Evolutionary conservation across 257 asterid species (phyloP).

Genomic region (Solanum verrucosum): DNA sequence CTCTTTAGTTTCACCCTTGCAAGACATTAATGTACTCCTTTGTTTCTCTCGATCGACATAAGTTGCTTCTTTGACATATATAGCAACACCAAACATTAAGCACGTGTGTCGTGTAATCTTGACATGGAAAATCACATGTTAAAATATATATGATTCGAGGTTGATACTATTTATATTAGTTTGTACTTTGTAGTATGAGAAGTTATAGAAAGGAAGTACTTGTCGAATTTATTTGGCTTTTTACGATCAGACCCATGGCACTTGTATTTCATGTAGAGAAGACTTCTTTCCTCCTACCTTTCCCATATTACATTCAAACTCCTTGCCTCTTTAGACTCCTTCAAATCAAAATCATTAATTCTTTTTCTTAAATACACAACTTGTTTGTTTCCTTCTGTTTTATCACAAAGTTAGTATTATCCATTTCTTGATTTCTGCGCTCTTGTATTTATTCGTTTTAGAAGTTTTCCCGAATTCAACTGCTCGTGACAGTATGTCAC

Average conservation of each 20-base stretch:
- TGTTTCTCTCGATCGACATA: not conserved
- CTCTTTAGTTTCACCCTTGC: not conserved
- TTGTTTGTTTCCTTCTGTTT: not conserved
- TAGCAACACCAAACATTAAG: not conserved
- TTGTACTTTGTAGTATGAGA: not conserved
- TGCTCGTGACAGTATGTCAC: not conserved
- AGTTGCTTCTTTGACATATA: not conserved
- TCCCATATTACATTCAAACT: not conserved
- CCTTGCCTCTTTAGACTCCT: not conserved
- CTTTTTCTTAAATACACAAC: not conserved
- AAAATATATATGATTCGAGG: not conserved
- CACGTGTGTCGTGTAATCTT: not conserved
- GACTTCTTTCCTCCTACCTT: not conserved
- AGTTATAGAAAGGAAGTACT: not conserved
- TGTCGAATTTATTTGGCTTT: not conserved
- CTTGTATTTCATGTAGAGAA: not conserved
- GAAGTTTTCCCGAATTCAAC: not conserved
- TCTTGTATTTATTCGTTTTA: not conserved
- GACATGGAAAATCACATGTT: not conserved
- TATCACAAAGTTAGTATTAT: not conserved
- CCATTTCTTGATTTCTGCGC: not conserved
- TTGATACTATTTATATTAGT: not conserved
- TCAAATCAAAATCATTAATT: not conserved
- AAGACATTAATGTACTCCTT: not conserved
- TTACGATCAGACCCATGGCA: not conserved